Base-by-base conservation (phyloP, 805 yeast genomes). In the Cyberlindnera japonica region DNA sequence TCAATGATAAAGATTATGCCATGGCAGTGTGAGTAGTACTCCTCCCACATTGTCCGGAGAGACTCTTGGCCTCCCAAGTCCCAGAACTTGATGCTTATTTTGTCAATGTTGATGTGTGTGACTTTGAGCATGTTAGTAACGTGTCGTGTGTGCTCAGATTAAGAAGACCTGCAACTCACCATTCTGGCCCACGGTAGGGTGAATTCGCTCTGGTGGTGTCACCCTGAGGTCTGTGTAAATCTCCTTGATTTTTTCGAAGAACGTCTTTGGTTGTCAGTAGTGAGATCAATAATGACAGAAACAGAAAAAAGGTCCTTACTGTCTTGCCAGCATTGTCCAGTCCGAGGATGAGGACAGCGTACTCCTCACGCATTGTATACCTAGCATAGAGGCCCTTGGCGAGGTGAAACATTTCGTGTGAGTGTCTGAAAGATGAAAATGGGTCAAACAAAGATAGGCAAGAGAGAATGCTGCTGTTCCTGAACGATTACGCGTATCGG, bases 311-410 rank as follows among this genome's bases (percentile, higher is more conserved):
- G 17, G 19, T 5, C 34, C 48, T n/a, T 16, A 45, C 48, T 2
- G 98, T 93, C 60, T 91, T 91, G 1, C 99, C 99, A 0, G 98
- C 96, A 67, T 91, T 90, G 62, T 91, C 97, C 21, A 91, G 73
- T 15, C 99, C 99, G 17, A 91, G 68, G 26, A 91, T 85, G 35
- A 91, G 71, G 3, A 85, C 75, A 1, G 89, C 78, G 57, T 85
- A 85, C 61, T 83, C 87, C 53, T 80, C 85, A 48, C 69, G 71
- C 43, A 71, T 67, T 35, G 80, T 81, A 66, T 74, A 70, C 41
- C 70, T 69, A 32, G 74, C 69, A 49, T 81, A 81, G 3, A 83
- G 54, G 3, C 87, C 79, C 50, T 72, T 74, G 5, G 71, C 79
- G 29, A 83, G 65, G 59, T 83, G 91, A 59, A 80, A 83, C 91